These are phyloP conservation scores for Diplogelasinospora grovesii DNA, from an alignment of 495 filamentous ascomycete genomes.

Conservation along the genomic window DNA sequence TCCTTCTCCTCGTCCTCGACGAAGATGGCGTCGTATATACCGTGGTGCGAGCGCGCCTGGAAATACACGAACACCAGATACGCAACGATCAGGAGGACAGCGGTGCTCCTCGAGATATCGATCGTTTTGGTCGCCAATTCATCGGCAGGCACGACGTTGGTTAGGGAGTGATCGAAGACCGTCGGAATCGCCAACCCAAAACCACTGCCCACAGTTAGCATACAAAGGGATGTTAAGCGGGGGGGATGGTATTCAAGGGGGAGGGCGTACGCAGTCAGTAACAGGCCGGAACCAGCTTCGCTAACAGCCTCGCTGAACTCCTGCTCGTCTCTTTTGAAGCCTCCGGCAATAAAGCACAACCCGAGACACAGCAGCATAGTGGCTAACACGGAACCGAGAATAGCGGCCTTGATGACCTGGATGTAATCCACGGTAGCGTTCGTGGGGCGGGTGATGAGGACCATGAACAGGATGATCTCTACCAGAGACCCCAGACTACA, in stretches of 20 bases:
- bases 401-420: constrained; percentile 59
- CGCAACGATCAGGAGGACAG: constrained; percentile 72
- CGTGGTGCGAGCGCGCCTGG: constrained; percentile 76
- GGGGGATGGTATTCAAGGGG: no score
- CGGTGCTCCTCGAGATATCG: constrained; percentile 65
- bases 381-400: constrained; percentile 29
- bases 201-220: constrained; percentile 31
- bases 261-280: constrained; percentile 62
- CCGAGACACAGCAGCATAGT: constrained; percentile 37
- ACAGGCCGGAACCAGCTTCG: constrained; percentile 72
- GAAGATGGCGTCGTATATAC: constrained; percentile 59
- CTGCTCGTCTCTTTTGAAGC: constrained; percentile 57
- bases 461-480: constrained; percentile 78
- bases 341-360: constrained; percentile 63
- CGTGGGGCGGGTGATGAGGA: constrained; percentile 42
- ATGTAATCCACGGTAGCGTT: constrained; percentile 34
- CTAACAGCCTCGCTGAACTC: constrained; percentile 69
- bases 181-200: constrained; percentile 79
- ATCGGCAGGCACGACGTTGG: constrained; percentile 21
- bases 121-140: constrained; percentile 46
- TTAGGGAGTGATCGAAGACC: constrained; percentile 62
- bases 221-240: constrained; percentile 2
- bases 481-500: constrained; percentile 60
- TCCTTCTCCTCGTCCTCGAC: constrained; percentile 66
- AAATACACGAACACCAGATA: constrained; percentile 75